Percentiles rank a stretch among this genome's conserved stretches.
Evolutionary conservation across 805 yeast genomes (phyloP).

Genomic region (Saturnispora quitensis): DNA sequence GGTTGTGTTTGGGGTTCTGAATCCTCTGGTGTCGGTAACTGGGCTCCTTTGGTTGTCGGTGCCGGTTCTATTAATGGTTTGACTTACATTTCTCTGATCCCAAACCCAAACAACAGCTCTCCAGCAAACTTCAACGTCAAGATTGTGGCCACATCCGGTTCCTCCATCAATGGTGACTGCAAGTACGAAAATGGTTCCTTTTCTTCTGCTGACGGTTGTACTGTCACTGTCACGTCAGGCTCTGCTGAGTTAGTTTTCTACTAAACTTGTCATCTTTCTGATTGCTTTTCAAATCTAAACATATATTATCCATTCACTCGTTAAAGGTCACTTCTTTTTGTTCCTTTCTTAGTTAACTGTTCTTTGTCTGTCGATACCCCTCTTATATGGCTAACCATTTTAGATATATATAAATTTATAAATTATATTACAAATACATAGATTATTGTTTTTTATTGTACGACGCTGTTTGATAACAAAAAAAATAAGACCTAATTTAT

Average conservation of each 20-base stretch:
- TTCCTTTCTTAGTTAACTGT: not conserved
- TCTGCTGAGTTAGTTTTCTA: constrained; percentile 77
- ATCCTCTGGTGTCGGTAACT: constrained; percentile 59
- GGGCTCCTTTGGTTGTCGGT: constrained; percentile 75
- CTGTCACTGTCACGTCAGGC: constrained; percentile 82
- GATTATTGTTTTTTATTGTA: not conserved
- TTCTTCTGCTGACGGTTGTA: constrained; percentile 80
- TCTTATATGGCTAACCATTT: not conserved
- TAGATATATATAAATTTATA: not conserved
- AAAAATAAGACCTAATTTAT: not conserved
- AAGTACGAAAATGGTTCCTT: constrained; percentile 69
- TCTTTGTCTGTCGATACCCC: not conserved
- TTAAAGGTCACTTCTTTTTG: not conserved
- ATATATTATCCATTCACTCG: not conserved
- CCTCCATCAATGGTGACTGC: constrained; percentile 67
- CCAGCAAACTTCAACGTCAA: constrained; percentile 62
- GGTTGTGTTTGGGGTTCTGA: constrained; percentile 67
- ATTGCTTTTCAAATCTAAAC: not conserved
- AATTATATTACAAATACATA: not conserved
- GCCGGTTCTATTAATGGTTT: constrained; percentile 55
- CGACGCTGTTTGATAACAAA: not conserved
- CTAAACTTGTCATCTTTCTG: constrained; percentile 5
- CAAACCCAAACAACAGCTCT: constrained; percentile 60
- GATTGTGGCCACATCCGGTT: constrained; percentile 65
- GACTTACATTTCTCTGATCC: constrained; percentile 63